Evolutionary conservation across 768 basidiomycete species (phyloP).

Genomic region (Phlebiopsis flavidoalba): DNA sequence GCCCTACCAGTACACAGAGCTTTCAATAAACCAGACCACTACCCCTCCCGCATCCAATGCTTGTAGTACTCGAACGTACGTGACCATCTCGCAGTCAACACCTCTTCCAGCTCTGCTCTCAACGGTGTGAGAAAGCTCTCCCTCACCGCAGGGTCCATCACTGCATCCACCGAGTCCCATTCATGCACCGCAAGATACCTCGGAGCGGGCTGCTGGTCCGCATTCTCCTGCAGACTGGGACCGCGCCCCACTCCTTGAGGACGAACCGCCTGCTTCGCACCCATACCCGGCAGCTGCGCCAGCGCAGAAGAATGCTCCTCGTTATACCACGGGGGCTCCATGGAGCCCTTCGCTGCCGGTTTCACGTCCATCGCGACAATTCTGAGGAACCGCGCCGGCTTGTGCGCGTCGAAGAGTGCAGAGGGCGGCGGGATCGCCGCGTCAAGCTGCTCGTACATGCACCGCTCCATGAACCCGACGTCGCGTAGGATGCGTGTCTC

Average conservation of each 20-base stretch:
- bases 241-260: conserved; percentile 22
- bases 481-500: conserved; percentile 27
- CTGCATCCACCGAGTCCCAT: conserved; percentile 31
- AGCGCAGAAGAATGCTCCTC: conserved; percentile 33
- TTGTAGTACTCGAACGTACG: conserved; percentile 20
- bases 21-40: too few relatives aligned
- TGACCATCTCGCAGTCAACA: conserved; percentile 28
- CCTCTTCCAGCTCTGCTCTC: conserved; percentile 33
- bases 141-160: conserved; percentile 33
- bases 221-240: conserved; percentile 20
- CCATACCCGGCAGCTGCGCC: conserved; percentile 37
- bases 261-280: conserved; percentile 38
- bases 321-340: conserved; percentile 24
- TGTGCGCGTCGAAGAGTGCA: conserved; percentile 17
- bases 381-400: conserved; percentile 21
- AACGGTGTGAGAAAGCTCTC: conserved; percentile 39
- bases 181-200: conserved; percentile 41
- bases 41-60: conserved; percentile 9
- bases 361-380: conserved; percentile 22
- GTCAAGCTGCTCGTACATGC: conserved; percentile 26
- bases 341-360: conserved; percentile 22
- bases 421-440: conserved; percentile 15
- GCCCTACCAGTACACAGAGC: too few relatives aligned
- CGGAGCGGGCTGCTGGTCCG: conserved; percentile 20
- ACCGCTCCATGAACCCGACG: conserved; percentile 29